Conservation (phyloP, 495 filamentous ascomycete species). For the Astrothelium subdiscretum region DNA sequence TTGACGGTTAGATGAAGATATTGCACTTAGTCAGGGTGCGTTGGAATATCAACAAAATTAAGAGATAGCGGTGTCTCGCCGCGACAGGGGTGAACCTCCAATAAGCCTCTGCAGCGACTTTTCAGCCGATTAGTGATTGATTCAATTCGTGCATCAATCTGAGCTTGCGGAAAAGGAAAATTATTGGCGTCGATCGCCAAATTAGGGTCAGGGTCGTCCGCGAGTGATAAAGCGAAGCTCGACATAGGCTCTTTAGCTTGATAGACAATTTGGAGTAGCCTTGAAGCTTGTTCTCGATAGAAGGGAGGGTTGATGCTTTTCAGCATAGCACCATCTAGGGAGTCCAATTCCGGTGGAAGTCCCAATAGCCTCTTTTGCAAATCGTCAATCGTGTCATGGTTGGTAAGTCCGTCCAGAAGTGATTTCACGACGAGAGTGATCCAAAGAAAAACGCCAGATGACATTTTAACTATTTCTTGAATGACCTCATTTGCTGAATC, state of each 20-base stretch:
- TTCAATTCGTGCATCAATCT: background rate
- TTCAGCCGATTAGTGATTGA: background rate
- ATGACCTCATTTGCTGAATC: background rate
- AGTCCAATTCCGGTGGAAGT: background rate
- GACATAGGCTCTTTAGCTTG: background rate
- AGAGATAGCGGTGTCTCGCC: no score
- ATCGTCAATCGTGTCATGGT: background rate
- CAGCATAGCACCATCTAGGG: background rate
- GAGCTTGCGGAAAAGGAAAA: background rate
- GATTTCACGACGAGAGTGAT: slow-evolving; percentile 1
- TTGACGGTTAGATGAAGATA: background rate
- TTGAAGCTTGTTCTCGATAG: background rate
- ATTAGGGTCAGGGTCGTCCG: background rate
- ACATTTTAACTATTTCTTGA: slow-evolving; percentile 3
- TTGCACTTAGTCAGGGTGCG: background rate
- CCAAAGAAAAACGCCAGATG: slow-evolving; percentile 21
- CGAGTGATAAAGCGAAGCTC: background rate
- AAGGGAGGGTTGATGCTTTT: background rate
- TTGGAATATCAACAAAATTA: background rate
- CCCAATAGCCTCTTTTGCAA: background rate
- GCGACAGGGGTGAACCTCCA: background rate
- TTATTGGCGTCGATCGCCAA: background rate
- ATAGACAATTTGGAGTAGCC: background rate
- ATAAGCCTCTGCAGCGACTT: background rate
- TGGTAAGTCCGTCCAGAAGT: background rate